Conservation (phyloP, 331 rosid species). For the Acacia pycnantha region DNA sequence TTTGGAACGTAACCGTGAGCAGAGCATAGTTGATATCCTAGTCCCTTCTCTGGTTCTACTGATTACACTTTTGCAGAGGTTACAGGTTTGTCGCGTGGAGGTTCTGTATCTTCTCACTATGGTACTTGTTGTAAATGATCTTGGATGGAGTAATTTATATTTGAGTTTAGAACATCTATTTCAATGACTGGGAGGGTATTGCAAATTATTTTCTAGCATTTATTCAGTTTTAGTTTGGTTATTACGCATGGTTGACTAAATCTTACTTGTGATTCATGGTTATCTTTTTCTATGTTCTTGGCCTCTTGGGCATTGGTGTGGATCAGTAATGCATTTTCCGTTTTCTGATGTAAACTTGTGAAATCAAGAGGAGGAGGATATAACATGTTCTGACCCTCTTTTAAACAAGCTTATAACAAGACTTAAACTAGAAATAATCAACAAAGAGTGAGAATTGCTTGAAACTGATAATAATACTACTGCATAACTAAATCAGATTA, state of each 20-base stretch:
- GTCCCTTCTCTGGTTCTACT: constrained; percentile 80
- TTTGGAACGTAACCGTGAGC: constrained; percentile 86
- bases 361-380: neutral
- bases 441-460: too few species aligned
- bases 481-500: too few species aligned
- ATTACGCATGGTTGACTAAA: constrained; percentile 2
- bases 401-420: too few species aligned
- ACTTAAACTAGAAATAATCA: too few species aligned
- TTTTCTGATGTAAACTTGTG: neutral
- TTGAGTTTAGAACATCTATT: constrained; percentile 5
- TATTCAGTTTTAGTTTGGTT: neutral
- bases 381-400: neutral
- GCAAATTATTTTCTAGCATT: neutral
- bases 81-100: constrained; percentile 65
- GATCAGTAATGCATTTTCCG: neutral
- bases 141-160: constrained; percentile 1
- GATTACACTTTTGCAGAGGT: constrained; percentile 72
- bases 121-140: constrained; percentile 2
- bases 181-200: neutral
- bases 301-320: neutral
- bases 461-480: too few species aligned
- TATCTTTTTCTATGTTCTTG: neutral
- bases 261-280: neutral
- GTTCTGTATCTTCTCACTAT: neutral
- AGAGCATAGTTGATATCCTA: constrained; percentile 85